Evolutionary conservation across 2,329 filamentous ascomycete species (phyloP), one percentile per base, ranked within the genome.

Genomic region (Trichoderma polysporum): DNA sequence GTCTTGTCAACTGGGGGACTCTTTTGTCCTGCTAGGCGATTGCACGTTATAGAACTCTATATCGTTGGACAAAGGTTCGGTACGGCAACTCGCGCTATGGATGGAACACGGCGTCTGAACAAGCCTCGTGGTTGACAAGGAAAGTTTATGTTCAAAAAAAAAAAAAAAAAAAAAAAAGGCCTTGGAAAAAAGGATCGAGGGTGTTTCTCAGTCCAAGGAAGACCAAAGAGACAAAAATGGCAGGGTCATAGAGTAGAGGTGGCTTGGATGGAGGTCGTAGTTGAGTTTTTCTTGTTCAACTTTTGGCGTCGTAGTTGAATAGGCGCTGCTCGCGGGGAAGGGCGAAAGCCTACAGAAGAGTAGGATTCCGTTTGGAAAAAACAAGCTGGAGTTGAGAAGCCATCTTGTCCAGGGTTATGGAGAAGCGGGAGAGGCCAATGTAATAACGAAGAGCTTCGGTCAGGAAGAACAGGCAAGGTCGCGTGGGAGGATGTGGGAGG

Each of bases 371-470:
- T 29, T 61, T 67, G 69, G 67, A 68, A 64, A 45, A 45, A 58
- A 66, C 57, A 54, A 71, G 69, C 41, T 70, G 71, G 69, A 71
- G 60, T 41, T 65, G 58, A 49, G 66, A 69, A 19, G 69, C 69
- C 72, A 73, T 73, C 68, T 69, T 73, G 70, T 71, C 66, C 50
- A 53, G 49, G 47, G 41, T 13, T 49, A 22, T 31, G 47, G 29
- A 35, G 53, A 53, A 56, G 62, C 56, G 50, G 66, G 54, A 65
- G 60, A 57, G 29, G 49, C 25, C 22, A 41, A 52, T 47, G 60
- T 63, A 54, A 33, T 19, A 22, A 63, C 60, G 49, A 35, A 39
- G 50, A 35, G 49, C 59, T 45, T 69, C 66, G 66, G 68, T 62
- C 59, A 68, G 58, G 47, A 65, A 62, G 56, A 68, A 64, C 33